phyloP scores from a whole-genome alignment of 2,329 filamentous ascomycete species.

The Sporothrix pallida region DNA sequence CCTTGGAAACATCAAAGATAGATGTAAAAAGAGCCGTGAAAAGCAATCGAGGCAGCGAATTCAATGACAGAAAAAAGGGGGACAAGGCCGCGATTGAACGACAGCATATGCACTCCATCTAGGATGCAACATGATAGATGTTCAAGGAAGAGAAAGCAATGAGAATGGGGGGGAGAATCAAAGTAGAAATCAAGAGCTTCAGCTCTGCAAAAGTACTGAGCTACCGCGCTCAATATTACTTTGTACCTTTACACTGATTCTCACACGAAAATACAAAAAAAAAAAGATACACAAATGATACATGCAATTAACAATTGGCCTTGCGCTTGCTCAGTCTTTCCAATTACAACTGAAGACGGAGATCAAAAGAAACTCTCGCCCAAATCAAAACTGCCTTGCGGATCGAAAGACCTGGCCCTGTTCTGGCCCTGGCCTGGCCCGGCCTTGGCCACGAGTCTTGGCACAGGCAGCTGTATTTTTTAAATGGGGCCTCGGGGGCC shows the following conservation, averaged over 20 bases:
- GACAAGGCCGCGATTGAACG: background rate
- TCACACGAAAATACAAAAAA: background rate
- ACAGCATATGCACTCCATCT: background rate
- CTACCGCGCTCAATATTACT: background rate
- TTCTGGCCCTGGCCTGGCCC: slow-evolving; percentile 3
- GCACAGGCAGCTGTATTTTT: slow-evolving; percentile 17
- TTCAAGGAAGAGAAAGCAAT: background rate
- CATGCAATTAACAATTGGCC: background rate
- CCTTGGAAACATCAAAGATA: background rate
- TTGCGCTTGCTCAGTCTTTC: no score
- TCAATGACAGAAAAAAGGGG: background rate
- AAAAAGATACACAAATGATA: background rate
- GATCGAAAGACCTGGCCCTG: slow-evolving; percentile 2
- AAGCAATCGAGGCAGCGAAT: background rate
- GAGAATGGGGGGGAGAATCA: background rate
- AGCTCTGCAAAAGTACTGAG: slow-evolving; percentile 4
- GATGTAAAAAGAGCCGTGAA: slow-evolving; percentile 1
- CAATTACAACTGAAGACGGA: background rate
- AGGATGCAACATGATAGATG: background rate
- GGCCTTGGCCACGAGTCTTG: background rate
- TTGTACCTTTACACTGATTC: background rate
- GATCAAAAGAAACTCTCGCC: no score
- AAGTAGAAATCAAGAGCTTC: background rate
- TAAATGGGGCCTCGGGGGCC: background rate
- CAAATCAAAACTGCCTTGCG: background rate